Evolutionary conservation across 2,329 filamentous ascomycete species (phyloP), one percentile per base, ranked within the genome.

Genomic region (Aspergillus arachidicola): DNA sequence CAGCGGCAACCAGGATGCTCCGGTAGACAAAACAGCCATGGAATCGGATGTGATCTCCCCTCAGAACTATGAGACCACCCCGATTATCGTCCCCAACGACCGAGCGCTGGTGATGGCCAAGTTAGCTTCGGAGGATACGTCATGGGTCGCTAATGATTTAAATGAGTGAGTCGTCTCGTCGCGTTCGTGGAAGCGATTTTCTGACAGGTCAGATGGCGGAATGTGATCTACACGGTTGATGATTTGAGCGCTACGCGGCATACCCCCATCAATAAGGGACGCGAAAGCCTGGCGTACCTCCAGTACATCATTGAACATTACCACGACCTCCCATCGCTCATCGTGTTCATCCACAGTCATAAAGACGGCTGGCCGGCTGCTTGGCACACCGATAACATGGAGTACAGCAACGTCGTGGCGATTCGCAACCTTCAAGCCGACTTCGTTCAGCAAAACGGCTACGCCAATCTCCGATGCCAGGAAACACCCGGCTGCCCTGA

Each of bases 301-400:
- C 80, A 80, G 59, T 82, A 78, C 69, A 75, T 83, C 43, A 75
- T 82, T 57, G 79, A 82, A 46, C 73, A 82, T 64, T 83, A 83
- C 66, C 66, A 81, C 48, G 68, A 75, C 53, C 76, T 87, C 26
- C 81, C 85, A 6, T 81, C 85, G 58, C 80, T 83, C 4, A 74
- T 82, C 56, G 75, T 86, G 60, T 87, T 87, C 77, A 78, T 85
- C 66, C 86, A 87, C 69, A 82, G 83, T 14, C 84, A 89, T 68
- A 83, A 85, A 57, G 79, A 77, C 61, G 75, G 74, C 64, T 74
- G 69, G 65, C 70, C 74, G 51, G 70, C 61, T 53, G 79, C 82
- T 41, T 87, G 85, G 85, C 86, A 88, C 74, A 87, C 86, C 70
- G 85, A 87, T 65, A 81, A 83, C 62, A 81, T 82, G 57, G 79